phyloP scores from a whole-genome alignment of 768 basidiomycete species.

The Gloeostereum incarnatum region DNA sequence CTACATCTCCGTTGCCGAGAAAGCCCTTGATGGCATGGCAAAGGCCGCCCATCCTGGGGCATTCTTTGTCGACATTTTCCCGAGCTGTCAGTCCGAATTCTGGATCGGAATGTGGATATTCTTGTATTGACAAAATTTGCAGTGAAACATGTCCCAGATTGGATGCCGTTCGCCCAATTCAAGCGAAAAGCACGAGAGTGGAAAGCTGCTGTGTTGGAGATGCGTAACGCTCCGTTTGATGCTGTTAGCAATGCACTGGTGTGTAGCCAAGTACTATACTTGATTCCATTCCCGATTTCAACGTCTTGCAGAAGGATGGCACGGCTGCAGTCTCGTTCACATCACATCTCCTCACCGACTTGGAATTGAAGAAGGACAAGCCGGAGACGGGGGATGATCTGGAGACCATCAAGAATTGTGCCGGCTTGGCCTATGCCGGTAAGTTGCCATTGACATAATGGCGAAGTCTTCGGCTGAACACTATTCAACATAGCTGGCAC shows the following conservation, averaged over 20 bases:
- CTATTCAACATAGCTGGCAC: constrained; percentile 23
- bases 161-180: constrained; percentile 44
- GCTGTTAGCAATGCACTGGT: constrained; percentile 29
- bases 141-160: constrained; percentile 45
- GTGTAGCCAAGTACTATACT: constrained; percentile 7
- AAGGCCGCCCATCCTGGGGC: constrained; percentile 42
- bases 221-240: constrained; percentile 35
- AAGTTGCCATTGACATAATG: constrained; percentile 1
- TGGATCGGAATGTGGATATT: no score
- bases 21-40: constrained; percentile 39
- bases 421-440: constrained; percentile 30
- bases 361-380: constrained; percentile 13
- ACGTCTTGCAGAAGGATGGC: constrained; percentile 13
- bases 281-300: neutral
- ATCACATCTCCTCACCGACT: constrained; percentile 16
- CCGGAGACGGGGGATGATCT: constrained; percentile 10
- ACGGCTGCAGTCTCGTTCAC: constrained; percentile 24
- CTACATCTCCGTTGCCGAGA: constrained; percentile 44
- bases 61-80: constrained; percentile 42
- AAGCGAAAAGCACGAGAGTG: constrained; percentile 40
- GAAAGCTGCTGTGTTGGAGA: constrained; percentile 35
- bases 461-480: neutral
- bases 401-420: constrained; percentile 23
- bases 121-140: no score
- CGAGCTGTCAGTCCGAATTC: constrained; percentile 21